Base-by-base conservation (phyloP, 2,329 filamentous ascomycete genomes). In the Ilyonectria destructans region DNA sequence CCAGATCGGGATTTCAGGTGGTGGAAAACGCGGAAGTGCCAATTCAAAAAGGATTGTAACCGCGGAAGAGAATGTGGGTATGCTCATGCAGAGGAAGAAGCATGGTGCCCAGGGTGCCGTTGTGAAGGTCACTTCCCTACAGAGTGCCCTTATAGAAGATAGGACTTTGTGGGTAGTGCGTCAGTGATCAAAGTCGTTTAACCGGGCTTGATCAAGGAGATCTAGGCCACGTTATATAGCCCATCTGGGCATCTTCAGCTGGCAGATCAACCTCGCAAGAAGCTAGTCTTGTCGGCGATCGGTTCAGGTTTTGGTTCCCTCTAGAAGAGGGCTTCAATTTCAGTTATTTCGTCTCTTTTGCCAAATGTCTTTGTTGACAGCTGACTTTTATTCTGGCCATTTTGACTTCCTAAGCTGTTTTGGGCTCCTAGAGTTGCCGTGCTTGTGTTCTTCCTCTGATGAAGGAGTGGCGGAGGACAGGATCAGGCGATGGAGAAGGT, bases 21-120 rank as follows among this genome's bases (percentile, higher is more conserved):
- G 49, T 52, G 49, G 49, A 52, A 52, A 21, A 52, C 49, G 15
- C 4, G 9, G 9, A 13, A 52, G 49, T 52, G 49, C 49, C 5
- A 3, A 2, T 4, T 19, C 8, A 5, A 4, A 7, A n/a, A 5
- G 6, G 19, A 31, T 15, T 33, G 26, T 33, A 6, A 21, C 15
- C 23, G 26, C 26, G 49, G 49, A 17, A 52, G 19, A 19, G 15
- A 17, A 33, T 52, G 49, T 19, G 17, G 6, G n/a, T 52, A 12
- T 33, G 49, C 29, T 9, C 49, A 52, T 12, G 4, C 29, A 9
- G 3, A 52, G 49, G 49, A 10, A 3, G 49, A 52, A 19, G 49
- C 49, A 21, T 52, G 49, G 49, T 52, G 49, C 29, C 9, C 31
- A 9, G 7, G 29, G 17, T 52, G 49, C 49, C 29, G 49, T 19